Base-by-base conservation (phyloP, 2,329 filamentous ascomycete genomes). In the Gnomoniopsis sp. region DNA sequence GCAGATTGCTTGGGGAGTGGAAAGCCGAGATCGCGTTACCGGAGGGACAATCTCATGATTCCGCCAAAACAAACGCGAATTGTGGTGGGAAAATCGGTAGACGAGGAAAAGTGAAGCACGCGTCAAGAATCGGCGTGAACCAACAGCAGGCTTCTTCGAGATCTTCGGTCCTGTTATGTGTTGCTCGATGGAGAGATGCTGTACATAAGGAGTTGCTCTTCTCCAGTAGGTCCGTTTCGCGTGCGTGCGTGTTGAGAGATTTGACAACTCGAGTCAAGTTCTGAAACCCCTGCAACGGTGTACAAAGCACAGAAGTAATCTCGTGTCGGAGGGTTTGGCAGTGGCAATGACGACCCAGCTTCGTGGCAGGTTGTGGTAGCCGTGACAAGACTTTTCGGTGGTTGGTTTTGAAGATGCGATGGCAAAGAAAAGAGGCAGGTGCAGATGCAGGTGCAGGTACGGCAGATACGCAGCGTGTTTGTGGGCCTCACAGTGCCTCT, bases 11-110 rank as follows among this genome's bases (percentile, higher is more conserved):
- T 41, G 38, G 26, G 34, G 49, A 48, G 33, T 38, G 21, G 15
- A 10, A 21, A 53, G 44, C 43, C 49, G 48, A 38, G 44, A 49
- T 55, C 58, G 57, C 55, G 56, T 65, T 55, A 63, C 54, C 50
- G 49, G 43, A 49, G 44, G 46, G 48, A 44, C 50, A 44, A 23
- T 36, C 36, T 68, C 68, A 70, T 70, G 50, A 47, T 63, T 55
- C 54, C 64, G 48, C 36, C 36, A 52, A 30, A 43, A 38, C 55
- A 21, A 26, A 43, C 53, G 47, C 21, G 48, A 41, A n/a, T 44
- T 34, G 41, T 38, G 44, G 50, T 17, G 21, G 38, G 43, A 19
- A 26, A 26, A 26, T 49, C 51, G 47, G 26, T 53, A 46, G 49
- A 48, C 38, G 50, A 47, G 36, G 19, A 21, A 26, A 21, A 41